Conservation (phyloP, 371 early-diverging fungal species). For the Lichtheimia hyalospora region DNA sequence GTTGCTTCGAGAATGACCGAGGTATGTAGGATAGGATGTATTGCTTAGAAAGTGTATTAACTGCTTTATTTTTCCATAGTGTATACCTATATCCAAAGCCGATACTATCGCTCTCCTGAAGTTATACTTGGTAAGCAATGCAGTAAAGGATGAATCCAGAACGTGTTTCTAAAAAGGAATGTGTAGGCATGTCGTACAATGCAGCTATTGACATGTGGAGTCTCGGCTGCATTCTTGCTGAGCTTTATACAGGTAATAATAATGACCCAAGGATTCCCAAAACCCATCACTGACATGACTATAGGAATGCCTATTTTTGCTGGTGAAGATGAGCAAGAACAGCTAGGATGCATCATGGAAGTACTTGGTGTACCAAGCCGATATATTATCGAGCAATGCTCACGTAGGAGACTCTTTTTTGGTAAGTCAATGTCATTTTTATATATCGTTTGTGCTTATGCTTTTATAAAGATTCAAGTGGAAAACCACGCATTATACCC, state of each 20-base stretch:
- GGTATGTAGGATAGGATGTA: conserved; percentile 30
- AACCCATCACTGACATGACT: not conserved
- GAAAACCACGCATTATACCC: conserved; percentile 65
- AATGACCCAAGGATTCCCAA: not conserved
- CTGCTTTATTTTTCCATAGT: conserved; percentile 34
- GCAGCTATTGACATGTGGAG: conserved; percentile 99
- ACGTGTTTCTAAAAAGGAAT: not conserved
- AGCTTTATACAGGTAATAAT: conserved; percentile 78
- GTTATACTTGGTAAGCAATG: conserved; percentile 80
- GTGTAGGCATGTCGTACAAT: conserved; percentile 77
- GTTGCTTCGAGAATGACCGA: conserved; percentile 83
- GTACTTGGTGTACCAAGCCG: conserved; percentile 79
- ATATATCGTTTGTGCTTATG: not conserved
- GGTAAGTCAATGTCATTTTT: conserved; percentile 48
- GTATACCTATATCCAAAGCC: conserved; percentile 97
- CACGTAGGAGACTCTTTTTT: conserved; percentile 84
- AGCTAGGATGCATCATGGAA: conserved; percentile 93
- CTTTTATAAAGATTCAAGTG: conserved; percentile 49
- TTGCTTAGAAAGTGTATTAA: too few relatives aligned
- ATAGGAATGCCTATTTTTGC: conserved; percentile 90
- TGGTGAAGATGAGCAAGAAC: conserved; percentile 96
- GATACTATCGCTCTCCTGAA: conserved; percentile 98
- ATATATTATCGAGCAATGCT: conserved; percentile 72
- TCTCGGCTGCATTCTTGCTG: conserved; percentile 98
- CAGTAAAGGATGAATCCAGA: not conserved